Evolutionary conservation across 106 monocot species (phyloP).

Genomic region (Ottelia alismoides): DNA sequence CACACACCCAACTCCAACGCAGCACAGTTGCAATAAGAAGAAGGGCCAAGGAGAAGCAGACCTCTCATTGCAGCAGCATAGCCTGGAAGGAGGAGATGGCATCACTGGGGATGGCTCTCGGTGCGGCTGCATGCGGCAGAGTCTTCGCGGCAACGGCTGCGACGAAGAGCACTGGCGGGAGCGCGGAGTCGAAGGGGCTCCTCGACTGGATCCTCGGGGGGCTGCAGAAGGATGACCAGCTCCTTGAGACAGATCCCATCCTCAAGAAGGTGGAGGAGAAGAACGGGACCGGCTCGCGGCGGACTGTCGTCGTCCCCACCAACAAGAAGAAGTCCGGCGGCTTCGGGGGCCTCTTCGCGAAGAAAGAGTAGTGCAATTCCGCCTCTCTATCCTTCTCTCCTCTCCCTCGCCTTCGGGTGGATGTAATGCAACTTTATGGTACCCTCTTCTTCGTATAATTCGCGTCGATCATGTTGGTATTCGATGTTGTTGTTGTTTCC

Average conservation of each 20-base stretch:
- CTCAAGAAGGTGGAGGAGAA: slow-evolving; percentile 39
- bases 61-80: background rate
- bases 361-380: slow-evolving; percentile 22
- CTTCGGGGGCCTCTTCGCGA: slow-evolving; percentile 36
- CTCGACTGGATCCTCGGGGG: slow-evolving; percentile 35
- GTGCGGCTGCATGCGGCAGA: slow-evolving; percentile 8
- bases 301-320: slow-evolving; percentile 26
- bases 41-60: too few relatives aligned
- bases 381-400: too few relatives aligned
- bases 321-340: slow-evolving; percentile 23
- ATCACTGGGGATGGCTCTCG: slow-evolving; percentile 16
- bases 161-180: slow-evolving; percentile 6
- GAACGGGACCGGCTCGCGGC: slow-evolving; percentile 7
- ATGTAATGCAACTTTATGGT: too few relatives aligned
- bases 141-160: slow-evolving; percentile 6
- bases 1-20: background rate
- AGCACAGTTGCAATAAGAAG: background rate
- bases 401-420: too few relatives aligned
- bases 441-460: too few relatives aligned
- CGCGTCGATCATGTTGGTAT: too few relatives aligned
- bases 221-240: slow-evolving; percentile 40
- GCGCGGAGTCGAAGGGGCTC: slow-evolving; percentile 27
- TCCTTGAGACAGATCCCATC: slow-evolving; percentile 37
- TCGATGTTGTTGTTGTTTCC: too few relatives aligned
- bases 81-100: slow-evolving; percentile 15